Base-by-base conservation (phyloP, 495 filamentous ascomycete species). In the Pseudoneurospora amorphoporcata region DNA sequence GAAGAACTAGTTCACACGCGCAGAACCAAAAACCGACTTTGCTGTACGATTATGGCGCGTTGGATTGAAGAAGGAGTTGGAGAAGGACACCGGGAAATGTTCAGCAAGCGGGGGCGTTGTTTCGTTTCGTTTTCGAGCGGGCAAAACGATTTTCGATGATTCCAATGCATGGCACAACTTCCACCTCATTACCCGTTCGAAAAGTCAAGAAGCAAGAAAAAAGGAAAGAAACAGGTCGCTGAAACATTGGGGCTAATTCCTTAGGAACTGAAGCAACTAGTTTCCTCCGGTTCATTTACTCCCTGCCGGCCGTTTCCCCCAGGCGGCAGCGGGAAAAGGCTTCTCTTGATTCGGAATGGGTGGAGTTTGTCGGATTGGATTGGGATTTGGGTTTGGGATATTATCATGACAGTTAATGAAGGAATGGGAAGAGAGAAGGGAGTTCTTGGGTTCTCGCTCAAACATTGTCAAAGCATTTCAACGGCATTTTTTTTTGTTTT, bases 211-310 rank as follows among this genome's bases (percentile, higher is more conserved):
- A 68, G 72, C 35, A 35, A 71, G 38, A 32, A 40, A 40, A n/a
- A 14, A 72, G 23, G 40, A 70, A 14, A 45, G 29, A 45, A 69
- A 69, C 40, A 47, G 29, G 23, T 38, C 47, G n/a, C 72, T 45
- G 72, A 76, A 41, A 69, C 71, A 41, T 73, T 68, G 72, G 76
- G 77, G 77, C 79, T 81, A 81, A 81, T 81, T 81, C 70, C 75
- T 81, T 77, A 80, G 79, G 77, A 81, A 80, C 76, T 80, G 75
- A 81, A 79, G 79, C 70, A 79, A 78, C 75, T 81, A 80, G 70
- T 61, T 61, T 61, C 14, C 53, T 14, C 53, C 53, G 12, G 53
- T 32, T 32, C 14, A 61, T 32, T 35, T 40, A 2, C 2, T 17
- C 29, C 53, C 53, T 61, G 53, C 53, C 53, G 53, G 35, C 35